Percentiles rank a stretch among this genome's conserved stretches.
Conservation (phyloP, 768 basidiomycete species). For the Mycena pura region DNA sequence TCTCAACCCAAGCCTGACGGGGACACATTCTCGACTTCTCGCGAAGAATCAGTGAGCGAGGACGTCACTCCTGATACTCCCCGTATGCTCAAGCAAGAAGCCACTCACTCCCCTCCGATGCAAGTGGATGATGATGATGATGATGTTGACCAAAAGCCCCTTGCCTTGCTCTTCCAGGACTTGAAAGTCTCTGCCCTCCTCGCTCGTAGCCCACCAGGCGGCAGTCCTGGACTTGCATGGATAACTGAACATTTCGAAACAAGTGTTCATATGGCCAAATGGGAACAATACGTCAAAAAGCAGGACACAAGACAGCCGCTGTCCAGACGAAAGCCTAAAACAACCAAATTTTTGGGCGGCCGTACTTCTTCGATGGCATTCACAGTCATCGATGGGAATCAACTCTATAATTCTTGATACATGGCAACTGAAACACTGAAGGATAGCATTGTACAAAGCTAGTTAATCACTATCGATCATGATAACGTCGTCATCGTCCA, state of each 20-base stretch:
- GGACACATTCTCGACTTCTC: background rate
- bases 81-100: background rate
- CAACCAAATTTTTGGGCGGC: background rate
- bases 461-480: conserved; percentile 81
- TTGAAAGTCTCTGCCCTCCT: background rate
- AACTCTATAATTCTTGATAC: no score
- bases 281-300: background rate
- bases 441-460: background rate
- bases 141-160: conserved; percentile 10
- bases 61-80: background rate
- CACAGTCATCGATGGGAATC: background rate
- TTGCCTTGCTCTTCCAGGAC: background rate
- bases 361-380: conserved; percentile 1
- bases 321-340: conserved; percentile 8
- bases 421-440: background rate
- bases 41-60: background rate
- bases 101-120: background rate
- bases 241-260: conserved; percentile 3
- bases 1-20: no score
- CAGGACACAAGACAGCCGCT: conserved; percentile 10
- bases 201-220: background rate
- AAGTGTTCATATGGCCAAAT: background rate
- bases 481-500: conserved; percentile 83
- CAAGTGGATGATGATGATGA: background rate
- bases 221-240: conserved; percentile 17